Evolutionary conservation across 2,329 filamentous ascomycete species (phyloP).

Genomic region (Fusarium protoensiforme): DNA sequence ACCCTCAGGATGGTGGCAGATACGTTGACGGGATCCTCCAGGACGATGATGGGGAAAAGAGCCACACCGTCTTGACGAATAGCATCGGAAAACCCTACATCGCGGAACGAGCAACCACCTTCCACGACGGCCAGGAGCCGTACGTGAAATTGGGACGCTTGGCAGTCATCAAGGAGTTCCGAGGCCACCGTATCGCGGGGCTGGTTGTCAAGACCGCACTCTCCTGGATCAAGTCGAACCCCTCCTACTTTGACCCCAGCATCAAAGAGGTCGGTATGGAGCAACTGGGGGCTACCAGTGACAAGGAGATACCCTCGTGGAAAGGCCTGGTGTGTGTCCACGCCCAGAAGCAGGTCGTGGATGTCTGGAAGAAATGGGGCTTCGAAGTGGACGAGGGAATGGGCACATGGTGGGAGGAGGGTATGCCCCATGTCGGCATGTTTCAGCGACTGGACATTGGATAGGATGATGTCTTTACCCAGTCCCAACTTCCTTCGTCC

Average conservation of each 20-base stretch:
- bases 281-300: slow-evolving; percentile 52
- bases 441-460: slow-evolving; percentile 62
- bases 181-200: slow-evolving; percentile 72
- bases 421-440: slow-evolving; percentile 89
- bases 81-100: slow-evolving; percentile 32
- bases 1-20: slow-evolving; percentile 64
- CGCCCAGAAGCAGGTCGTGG: slow-evolving; percentile 75
- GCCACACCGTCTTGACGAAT: not conserved
- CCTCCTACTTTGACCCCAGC: slow-evolving; percentile 64
- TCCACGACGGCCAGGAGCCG: slow-evolving; percentile 73
- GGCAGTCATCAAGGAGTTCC: slow-evolving; percentile 73
- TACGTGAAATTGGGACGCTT: slow-evolving; percentile 87
- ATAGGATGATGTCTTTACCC: slow-evolving; percentile 42
- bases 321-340: slow-evolving; percentile 82
- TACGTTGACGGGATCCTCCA: slow-evolving; percentile 60
- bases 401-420: slow-evolving; percentile 85
- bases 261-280: slow-evolving; percentile 58
- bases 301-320: slow-evolving; percentile 68
- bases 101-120: slow-evolving; percentile 58
- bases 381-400: slow-evolving; percentile 79
- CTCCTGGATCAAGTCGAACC: slow-evolving; percentile 73
- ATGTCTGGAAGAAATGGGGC: slow-evolving; percentile 76
- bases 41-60: slow-evolving; percentile 26
- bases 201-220: slow-evolving; percentile 75
- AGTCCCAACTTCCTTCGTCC: slow-evolving; percentile 1